Percentiles rank a stretch among this genome's conserved stretches.
phyloP scores from a whole-genome alignment of 2,329 filamentous ascomycete species.

The Rhinocladiella mackenziei region DNA sequence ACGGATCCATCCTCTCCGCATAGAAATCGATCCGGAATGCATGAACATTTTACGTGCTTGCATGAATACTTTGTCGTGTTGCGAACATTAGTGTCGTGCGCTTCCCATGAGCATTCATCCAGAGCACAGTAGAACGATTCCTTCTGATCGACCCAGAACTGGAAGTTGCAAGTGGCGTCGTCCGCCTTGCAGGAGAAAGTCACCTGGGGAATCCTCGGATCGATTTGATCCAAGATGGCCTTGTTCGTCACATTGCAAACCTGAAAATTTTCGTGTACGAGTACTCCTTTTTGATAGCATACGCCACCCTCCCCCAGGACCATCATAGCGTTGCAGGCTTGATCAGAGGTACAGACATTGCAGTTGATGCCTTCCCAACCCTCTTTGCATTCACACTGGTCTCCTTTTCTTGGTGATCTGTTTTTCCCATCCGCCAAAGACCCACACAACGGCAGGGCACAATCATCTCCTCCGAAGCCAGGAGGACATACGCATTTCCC shows the following conservation, averaged over 20 bases:
- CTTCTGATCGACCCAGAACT: slow-evolving; percentile 92
- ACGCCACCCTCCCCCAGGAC: slow-evolving; percentile 75
- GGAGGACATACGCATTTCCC: slow-evolving; percentile 90
- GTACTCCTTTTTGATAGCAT: slow-evolving; percentile 86
- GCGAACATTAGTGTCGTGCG: slow-evolving; percentile 62
- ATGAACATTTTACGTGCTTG: slow-evolving; percentile 77
- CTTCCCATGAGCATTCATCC: slow-evolving; percentile 70
- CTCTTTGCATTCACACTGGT: slow-evolving; percentile 74
- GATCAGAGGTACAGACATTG: slow-evolving; percentile 82
- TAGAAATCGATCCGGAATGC: slow-evolving; percentile 86
- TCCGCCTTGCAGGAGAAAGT: slow-evolving; percentile 86
- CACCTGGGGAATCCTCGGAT: slow-evolving; percentile 81
- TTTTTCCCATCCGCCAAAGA: slow-evolving; percentile 78
- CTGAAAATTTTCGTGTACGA: slow-evolving; percentile 92
- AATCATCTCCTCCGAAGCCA: slow-evolving; percentile 93
- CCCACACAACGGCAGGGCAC: slow-evolving; percentile 85
- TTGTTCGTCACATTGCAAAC: slow-evolving; percentile 96
- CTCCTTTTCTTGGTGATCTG: slow-evolving; percentile 65
- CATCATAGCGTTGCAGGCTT: slow-evolving; percentile 85
- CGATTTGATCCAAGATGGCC: slow-evolving; percentile 84
- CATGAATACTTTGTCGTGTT: slow-evolving; percentile 86
- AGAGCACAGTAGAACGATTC: slow-evolving; percentile 97
- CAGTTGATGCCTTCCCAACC: slow-evolving; percentile 98
- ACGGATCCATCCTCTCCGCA: slow-evolving; percentile 89
- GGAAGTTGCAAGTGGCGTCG: slow-evolving; percentile 79